Evolutionary conservation across 2,329 filamentous ascomycete species (phyloP), one percentile per base, ranked within the genome.

Genomic region (Ophidiomyces ophidiicola): DNA sequence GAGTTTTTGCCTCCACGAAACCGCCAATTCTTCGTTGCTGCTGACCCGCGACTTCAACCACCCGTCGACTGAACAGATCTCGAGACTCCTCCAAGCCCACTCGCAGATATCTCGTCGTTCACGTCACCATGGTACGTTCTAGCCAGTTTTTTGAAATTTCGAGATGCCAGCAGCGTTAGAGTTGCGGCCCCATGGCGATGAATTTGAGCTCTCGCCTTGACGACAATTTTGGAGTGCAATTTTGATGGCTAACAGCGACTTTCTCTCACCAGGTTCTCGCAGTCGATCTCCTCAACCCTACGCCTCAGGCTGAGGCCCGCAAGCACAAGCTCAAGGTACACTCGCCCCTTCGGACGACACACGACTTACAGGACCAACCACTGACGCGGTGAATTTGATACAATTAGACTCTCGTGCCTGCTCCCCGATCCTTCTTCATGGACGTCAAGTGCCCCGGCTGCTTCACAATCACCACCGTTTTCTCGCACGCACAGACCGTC

Each of bases 391-490:
- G 31, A 33, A 25, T 30, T 26, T 34, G n/a, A 43, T 39, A 6
- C 14, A 34, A 34, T 48, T 55, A 92, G 86, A 86, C 77, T 56
- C 83, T 98, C 60, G 90, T 98, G 66, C 90, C 90, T 61, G 81
- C 78, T 54, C 90, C 90, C 61, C 85, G 90, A 68, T 96, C 88
- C 56, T 98, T 96, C 83, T 98, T 98, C 84, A 98, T 98, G 90
- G 90, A 98, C 68, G 90, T 98, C 76, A 98, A 98, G 82, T 98
- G 90, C 83, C 90, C 90, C 67, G 90, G 90, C 63, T 98, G 90
- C 84, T 98, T 96, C 82, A 94, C 87, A 70, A 98, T 98, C 79
- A 98, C 90, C 69, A 98, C 90, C 69, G 90, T 98, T 71, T 98
- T 96, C 84, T 96, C 88, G 51, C 90, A 98, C 78, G 90, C 90